Conservation (phyloP, 257 asterid genomes). For the Solanum pinnatisectum region DNA sequence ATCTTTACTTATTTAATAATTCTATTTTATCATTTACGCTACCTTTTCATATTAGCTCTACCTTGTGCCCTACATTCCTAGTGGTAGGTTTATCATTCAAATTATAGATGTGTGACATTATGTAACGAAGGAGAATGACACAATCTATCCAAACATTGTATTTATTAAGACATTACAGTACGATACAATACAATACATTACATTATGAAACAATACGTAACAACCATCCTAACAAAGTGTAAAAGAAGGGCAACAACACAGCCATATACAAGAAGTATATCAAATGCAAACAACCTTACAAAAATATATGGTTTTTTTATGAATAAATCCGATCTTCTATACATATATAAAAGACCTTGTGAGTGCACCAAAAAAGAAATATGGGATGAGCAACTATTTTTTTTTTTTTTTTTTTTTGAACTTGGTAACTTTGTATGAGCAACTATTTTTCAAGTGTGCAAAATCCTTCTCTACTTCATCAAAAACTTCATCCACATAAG, state of each 20-base stretch:
- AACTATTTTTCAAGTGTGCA: neutral
- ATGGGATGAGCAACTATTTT: neutral
- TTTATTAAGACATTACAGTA: neutral
- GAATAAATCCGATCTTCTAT: neutral
- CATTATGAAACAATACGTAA: neutral
- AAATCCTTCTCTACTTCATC: neutral
- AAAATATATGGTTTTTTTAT: neutral
- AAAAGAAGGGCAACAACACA: neutral
- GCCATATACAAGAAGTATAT: neutral
- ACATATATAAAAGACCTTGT: neutral
- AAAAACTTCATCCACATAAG: neutral
- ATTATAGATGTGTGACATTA: neutral
- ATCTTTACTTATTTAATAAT: neutral
- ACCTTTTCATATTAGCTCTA: neutral
- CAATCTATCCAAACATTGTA: neutral
- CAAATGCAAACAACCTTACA: neutral
- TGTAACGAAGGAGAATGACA: neutral
- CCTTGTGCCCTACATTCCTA: neutral
- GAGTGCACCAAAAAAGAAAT: neutral
- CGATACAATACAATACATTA: neutral
- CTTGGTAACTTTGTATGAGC: too few relatives aligned
- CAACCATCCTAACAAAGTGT: neutral
- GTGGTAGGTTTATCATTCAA: neutral
- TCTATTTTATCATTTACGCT: neutral
- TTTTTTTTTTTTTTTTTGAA: too few relatives aligned